Evolutionary conservation across 2,329 filamentous ascomycete genomes (phyloP).

Genomic region (Leptographium lundbergii): DNA sequence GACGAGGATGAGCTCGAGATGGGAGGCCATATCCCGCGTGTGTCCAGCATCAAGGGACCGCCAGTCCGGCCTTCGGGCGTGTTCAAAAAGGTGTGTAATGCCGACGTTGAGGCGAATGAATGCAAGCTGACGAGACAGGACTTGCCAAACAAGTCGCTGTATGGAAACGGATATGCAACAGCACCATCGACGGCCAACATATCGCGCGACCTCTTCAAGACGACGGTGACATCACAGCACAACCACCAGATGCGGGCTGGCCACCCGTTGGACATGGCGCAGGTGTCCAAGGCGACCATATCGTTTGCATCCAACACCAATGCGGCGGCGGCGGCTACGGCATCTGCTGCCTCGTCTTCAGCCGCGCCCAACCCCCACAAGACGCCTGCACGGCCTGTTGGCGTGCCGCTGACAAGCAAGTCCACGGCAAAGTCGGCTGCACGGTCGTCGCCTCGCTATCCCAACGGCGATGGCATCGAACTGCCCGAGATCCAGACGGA

Average conservation of each 20-base stretch:
- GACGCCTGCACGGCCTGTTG: conserved; percentile 50
- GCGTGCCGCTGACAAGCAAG: conserved; percentile 27
- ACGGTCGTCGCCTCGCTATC: conserved; percentile 70
- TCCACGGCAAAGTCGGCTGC: conserved; percentile 43
- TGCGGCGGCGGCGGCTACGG: background rate
- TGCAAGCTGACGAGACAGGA: conserved; percentile 30
- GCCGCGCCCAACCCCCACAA: conserved; percentile 35
- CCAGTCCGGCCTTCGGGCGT: conserved; percentile 70
- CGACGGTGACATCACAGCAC: conserved; percentile 54
- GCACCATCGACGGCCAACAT: conserved; percentile 42
- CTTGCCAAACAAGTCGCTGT: conserved; percentile 43
- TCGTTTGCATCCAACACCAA: conserved; percentile 60
- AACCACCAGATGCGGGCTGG: conserved; percentile 48
- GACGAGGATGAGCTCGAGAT: conserved; percentile 47
- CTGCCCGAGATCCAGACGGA: conserved; percentile 94
- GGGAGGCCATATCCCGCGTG: conserved; percentile 42
- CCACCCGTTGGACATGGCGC: conserved; percentile 72
- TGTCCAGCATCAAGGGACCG: conserved; percentile 57
- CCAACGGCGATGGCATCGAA: conserved; percentile 79
- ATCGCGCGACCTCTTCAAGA: conserved; percentile 50
- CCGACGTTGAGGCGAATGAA: background rate
- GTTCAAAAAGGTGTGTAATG: conserved; percentile 49
- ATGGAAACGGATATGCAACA: conserved; percentile 48
- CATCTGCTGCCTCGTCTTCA: background rate
- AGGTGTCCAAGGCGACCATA: conserved; percentile 78